Conservation (phyloP, 139 green algal species). For the Closterium sp. region DNA sequence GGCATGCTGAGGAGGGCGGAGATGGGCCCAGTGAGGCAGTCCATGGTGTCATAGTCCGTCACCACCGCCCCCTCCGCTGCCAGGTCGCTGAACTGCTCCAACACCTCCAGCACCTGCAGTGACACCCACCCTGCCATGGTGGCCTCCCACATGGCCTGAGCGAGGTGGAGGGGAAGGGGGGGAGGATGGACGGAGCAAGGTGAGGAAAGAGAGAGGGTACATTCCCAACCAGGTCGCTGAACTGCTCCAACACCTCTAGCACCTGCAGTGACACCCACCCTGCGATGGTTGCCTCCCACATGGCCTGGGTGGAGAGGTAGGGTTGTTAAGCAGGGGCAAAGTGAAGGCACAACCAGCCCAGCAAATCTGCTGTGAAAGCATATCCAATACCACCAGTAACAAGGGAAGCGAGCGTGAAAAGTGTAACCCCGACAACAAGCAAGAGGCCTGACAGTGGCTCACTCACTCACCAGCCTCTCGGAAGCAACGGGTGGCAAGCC, state of each 20-base stretch:
- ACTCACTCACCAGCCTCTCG: not conserved
- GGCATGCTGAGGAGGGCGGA: not conserved
- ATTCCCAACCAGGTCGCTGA: too few relatives aligned
- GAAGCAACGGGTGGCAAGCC: not conserved
- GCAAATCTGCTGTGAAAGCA: too few relatives aligned
- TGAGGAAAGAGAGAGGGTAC: too few relatives aligned
- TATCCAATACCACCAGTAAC: too few relatives aligned
- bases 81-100: slow-evolving; percentile 20
- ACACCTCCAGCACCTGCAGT: slow-evolving; percentile 36
- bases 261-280: not conserved
- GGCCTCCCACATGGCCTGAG: slow-evolving; percentile 25
- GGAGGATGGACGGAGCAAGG: too few relatives aligned
- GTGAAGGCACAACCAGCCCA: too few relatives aligned
- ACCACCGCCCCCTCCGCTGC: not conserved
- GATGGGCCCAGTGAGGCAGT: slow-evolving; percentile 21
- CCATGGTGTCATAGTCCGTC: slow-evolving; percentile 34
- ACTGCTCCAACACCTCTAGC: too few relatives aligned
- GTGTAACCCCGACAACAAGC: not conserved
- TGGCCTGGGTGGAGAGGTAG: slow-evolving; percentile 16
- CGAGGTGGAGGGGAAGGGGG: too few relatives aligned
- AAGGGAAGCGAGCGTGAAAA: not conserved
- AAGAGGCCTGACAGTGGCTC: not conserved
- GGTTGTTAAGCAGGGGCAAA: too few relatives aligned
- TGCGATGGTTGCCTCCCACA: slow-evolving; percentile 36
- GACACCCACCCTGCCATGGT: slow-evolving; percentile 12